Conservation (phyloP, 768 basidiomycete species). For the Russula foetens region DNA sequence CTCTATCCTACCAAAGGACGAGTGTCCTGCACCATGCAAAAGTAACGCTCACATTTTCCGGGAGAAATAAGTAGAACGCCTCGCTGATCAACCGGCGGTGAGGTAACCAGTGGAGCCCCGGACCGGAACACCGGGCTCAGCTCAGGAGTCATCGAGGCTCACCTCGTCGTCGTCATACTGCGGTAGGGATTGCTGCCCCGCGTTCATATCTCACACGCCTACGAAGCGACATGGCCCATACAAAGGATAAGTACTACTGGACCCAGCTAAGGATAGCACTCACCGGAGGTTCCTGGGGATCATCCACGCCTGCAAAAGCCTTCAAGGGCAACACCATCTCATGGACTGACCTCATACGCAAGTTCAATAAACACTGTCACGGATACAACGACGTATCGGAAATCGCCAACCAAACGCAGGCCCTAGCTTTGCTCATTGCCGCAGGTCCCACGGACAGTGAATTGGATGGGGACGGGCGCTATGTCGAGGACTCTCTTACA, state of each 20-base stretch:
- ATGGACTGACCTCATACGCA: slow-evolving; percentile 76
- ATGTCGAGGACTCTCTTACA: slow-evolving; percentile 24
- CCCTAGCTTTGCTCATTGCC: slow-evolving; percentile 44
- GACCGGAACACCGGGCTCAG: neutral
- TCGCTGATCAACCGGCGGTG: too few relatives aligned
- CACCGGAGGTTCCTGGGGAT: slow-evolving; percentile 67
- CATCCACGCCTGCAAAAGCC: slow-evolving; percentile 50
- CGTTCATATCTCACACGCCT: neutral
- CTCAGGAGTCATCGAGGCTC: too few relatives aligned
- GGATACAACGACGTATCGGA: slow-evolving; percentile 54
- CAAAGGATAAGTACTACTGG: slow-evolving; percentile 76
- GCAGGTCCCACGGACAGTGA: slow-evolving; percentile 36
- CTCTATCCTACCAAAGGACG: neutral
- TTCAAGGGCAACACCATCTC: slow-evolving; percentile 44
- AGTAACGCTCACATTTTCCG: neutral
- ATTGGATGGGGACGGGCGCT: slow-evolving; percentile 50
- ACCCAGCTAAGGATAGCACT: slow-evolving; percentile 61
- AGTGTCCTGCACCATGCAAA: too few relatives aligned
- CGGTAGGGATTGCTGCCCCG: too few relatives aligned
- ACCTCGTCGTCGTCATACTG: too few relatives aligned
- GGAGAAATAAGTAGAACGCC: neutral
- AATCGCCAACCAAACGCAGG: slow-evolving; percentile 60
- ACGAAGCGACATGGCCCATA: slow-evolving; percentile 30
- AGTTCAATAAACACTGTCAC: slow-evolving; percentile 78
- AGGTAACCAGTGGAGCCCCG: neutral